Conservation (phyloP, 225 moss, liverwort and hornwort genomes). For the Ulota crispa region DNA sequence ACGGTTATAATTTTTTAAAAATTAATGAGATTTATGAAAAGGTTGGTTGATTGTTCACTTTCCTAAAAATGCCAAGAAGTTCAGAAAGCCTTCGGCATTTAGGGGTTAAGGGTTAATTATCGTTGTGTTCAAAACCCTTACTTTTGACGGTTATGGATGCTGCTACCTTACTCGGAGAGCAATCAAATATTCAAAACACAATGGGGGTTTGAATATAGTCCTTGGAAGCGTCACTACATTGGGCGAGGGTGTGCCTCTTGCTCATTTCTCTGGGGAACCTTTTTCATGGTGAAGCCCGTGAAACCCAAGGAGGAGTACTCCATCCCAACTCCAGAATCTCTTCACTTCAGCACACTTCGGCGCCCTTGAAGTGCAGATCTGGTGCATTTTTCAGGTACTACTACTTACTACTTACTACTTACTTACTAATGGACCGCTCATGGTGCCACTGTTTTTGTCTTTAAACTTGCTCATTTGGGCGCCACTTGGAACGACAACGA, state of each 20-base stretch:
- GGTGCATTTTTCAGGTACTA: neutral
- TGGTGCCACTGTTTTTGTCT: neutral
- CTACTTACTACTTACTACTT: no score
- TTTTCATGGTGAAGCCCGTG: neutral
- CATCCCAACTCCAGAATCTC: neutral
- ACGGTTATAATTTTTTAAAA: no score
- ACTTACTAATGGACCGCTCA: neutral
- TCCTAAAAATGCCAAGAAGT: no score
- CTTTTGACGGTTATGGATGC: no score
- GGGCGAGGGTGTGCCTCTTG: neutral
- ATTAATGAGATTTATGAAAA: no score
- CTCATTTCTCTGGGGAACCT: neutral
- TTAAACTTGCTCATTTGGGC: neutral
- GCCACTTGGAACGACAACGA: neutral
- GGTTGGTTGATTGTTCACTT: no score
- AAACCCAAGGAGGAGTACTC: neutral
- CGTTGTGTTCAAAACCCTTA: no score
- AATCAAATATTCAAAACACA: neutral
- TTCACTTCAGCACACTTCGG: neutral
- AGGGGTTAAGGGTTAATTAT: no score
- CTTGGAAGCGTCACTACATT: neutral
- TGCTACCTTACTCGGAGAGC: neutral
- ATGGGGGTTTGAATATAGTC: neutral
- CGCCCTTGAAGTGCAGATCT: slow-evolving; percentile 11
- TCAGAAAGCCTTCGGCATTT: no score